A percentile compares a stretch with the other conserved stretches of the same genome.
Evolutionary conservation across 2,329 filamentous ascomycete species (phyloP).

Genomic region (Cladosporium sp.): DNA sequence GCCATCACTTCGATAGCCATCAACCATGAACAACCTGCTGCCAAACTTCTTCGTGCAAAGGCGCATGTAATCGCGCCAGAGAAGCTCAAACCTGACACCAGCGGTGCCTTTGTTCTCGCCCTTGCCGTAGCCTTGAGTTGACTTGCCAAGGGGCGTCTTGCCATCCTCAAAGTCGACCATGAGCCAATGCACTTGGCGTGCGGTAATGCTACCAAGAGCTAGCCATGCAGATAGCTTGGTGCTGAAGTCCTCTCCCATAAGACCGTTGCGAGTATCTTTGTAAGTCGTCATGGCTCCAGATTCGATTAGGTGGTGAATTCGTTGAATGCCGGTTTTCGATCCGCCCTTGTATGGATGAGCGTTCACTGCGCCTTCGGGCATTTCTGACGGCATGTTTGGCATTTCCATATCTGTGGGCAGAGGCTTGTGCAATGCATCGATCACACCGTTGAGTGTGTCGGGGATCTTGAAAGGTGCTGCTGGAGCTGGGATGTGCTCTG

Average conservation of each 20-base stretch:
- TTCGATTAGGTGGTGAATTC: constrained; percentile 58
- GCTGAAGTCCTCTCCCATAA: constrained; percentile 66
- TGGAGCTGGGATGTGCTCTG: constrained; percentile 56
- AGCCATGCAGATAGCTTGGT: constrained; percentile 74
- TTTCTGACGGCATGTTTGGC: constrained; percentile 45
- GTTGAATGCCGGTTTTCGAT: constrained; percentile 55
- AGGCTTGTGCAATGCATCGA: constrained; percentile 55
- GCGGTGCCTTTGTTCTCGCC: constrained; percentile 70
- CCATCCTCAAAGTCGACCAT: constrained; percentile 68
- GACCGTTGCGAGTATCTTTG: constrained; percentile 66
- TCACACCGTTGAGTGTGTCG: constrained; percentile 48
- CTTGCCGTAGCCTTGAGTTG: constrained; percentile 56
- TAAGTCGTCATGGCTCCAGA: constrained; percentile 61
- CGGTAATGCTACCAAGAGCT: constrained; percentile 67
- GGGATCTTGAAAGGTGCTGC: constrained; percentile 61
- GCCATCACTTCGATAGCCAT: constrained; percentile 56
- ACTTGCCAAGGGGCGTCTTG: constrained; percentile 33
- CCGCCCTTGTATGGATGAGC: constrained; percentile 67
- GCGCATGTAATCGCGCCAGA: constrained; percentile 80
- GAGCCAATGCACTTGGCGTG: constrained; percentile 66
- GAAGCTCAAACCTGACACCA: constrained; percentile 65
- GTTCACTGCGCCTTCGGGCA: constrained; percentile 52
- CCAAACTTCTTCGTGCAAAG: constrained; percentile 69
- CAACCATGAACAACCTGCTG: constrained; percentile 57
- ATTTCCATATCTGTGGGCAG: constrained; percentile 49